Conservation (phyloP, 306 rosid genomes). For the Sophora flavescens region DNA sequence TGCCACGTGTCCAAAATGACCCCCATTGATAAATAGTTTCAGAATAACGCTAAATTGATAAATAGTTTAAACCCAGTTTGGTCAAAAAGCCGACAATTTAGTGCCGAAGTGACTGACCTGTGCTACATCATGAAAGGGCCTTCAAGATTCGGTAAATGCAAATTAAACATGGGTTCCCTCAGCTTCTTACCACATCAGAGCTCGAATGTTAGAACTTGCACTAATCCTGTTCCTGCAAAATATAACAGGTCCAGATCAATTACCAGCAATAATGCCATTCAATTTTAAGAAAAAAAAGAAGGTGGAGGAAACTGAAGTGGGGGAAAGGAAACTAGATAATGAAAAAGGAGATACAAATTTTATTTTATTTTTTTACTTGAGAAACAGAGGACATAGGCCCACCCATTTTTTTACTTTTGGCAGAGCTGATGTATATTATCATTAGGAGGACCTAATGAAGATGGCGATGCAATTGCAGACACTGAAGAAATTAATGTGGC, state of each 20-base stretch:
- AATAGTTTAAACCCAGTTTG: too few relatives aligned
- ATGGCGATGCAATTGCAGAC: conserved; percentile 47
- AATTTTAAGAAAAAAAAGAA: conserved; percentile 8
- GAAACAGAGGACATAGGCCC: not conserved
- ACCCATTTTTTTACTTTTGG: conserved; percentile 26
- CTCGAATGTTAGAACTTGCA: conserved; percentile 27
- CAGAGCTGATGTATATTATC: conserved; percentile 47
- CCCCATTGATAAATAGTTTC: too few relatives aligned
- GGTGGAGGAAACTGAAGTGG: not conserved
- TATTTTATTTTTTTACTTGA: not conserved
- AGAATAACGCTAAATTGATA: too few relatives aligned
- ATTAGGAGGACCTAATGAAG: conserved; percentile 53
- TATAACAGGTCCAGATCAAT: conserved; percentile 33
- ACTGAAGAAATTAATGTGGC: conserved; percentile 49
- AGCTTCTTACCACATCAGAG: conserved; percentile 29
- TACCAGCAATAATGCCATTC: conserved; percentile 17
- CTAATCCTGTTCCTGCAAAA: conserved; percentile 62
- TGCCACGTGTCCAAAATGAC: too few relatives aligned
- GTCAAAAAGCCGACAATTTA: too few relatives aligned
- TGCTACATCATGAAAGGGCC: conserved; percentile 40
- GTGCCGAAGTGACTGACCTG: too few relatives aligned
- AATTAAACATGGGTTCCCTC: conserved; percentile 52
- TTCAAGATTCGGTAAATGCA: conserved; percentile 46
- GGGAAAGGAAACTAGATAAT: not conserved
- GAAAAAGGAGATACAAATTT: not conserved